Percentiles rank a stretch among this genome's conserved stretches.
Evolutionary conservation across 495 filamentous ascomycete species (phyloP).

Genomic region (Hypomontagnella submonticulosa): DNA sequence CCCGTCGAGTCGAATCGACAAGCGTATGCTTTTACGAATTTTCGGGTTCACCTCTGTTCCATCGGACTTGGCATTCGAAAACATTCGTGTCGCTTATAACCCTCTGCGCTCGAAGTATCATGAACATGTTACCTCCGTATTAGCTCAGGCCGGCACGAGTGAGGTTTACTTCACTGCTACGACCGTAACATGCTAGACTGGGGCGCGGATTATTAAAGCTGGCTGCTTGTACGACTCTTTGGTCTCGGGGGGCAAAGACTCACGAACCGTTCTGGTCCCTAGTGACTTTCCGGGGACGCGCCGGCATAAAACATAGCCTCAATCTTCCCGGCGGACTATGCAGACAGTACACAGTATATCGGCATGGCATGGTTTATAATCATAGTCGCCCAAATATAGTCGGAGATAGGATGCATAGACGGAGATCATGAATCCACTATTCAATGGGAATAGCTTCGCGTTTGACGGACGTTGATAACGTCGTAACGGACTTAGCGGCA

Average conservation of each 20-base stretch:
- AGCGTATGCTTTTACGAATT: not conserved
- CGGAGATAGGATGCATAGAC: constrained; percentile 8
- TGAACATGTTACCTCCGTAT: not conserved
- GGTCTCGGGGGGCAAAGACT: not conserved
- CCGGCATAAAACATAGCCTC: not conserved
- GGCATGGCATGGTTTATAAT: constrained; percentile 16
- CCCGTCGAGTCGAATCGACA: not conserved
- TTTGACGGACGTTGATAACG: constrained; percentile 16
- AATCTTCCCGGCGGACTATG: not conserved
- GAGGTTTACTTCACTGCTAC: constrained; percentile 5
- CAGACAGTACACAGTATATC: not conserved
- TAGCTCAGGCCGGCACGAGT: not conserved
- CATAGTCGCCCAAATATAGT: constrained; percentile 13
- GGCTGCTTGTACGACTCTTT: not conserved
- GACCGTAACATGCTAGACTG: constrained; percentile 1
- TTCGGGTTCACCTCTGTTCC: not conserved
- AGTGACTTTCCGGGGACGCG: not conserved
- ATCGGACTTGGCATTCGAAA: not conserved
- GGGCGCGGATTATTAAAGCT: not conserved
- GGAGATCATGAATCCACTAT: constrained; percentile 14
- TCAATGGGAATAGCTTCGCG: constrained; percentile 8
- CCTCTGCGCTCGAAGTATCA: constrained; percentile 8
- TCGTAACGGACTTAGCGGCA: constrained; percentile 33
- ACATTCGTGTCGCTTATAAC: not conserved
- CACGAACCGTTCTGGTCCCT: not conserved